Evolutionary conservation across 2,329 filamentous ascomycete genomes (phyloP), one percentile per base, ranked within the genome.

Genomic region (Colletotrichum lupini): DNA sequence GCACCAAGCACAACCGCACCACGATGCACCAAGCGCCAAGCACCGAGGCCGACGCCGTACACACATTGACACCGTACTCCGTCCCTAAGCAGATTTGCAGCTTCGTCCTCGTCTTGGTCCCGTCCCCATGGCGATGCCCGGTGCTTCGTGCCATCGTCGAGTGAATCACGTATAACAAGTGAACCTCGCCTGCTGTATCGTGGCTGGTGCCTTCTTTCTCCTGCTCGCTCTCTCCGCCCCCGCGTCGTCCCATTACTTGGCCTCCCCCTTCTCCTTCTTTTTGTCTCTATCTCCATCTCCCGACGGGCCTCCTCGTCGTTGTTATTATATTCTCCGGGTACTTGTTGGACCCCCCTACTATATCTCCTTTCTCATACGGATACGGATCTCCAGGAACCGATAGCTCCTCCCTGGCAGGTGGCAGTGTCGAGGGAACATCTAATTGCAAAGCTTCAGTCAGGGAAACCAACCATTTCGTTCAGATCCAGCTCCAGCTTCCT

Each of bases 381-480:
- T 16, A 14, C 42, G 35, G 32, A 30, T 12, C 22, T 19, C 12
- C 12, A 11, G 26, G 12, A 46, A 9, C 30, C 22, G 12, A 65
- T 14, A 52, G 53, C 65, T 65, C 35, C 37, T 42, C 65, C 37
- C 65, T 53, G 65, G 69, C 52, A 46, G 69, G 53, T 58, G 59
- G 69, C 69, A 69, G 59, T 64, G 69, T 72, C 69, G 42, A 68
- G 59, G 65, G 65, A 63, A 46, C 19, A 63, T 68, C 63, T 68
- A 59, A 72, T 69, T 46, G 22, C 9, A 55, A 64, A 42, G 11
- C 9, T 53, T 49, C 19, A 49, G 19, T 16, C 37, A 42, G 14
- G 37, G 19, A 22, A 49, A n/a, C 42, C 42, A 49, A 22, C 19
- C 42, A 22, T 49, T 22, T 49, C 42, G 42, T 49, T 49, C 42